Evolutionary conservation across 164 flowering plant species (phyloP), one percentile per base, ranked within the genome.

Genomic region (Pachysandra terminalis): DNA sequence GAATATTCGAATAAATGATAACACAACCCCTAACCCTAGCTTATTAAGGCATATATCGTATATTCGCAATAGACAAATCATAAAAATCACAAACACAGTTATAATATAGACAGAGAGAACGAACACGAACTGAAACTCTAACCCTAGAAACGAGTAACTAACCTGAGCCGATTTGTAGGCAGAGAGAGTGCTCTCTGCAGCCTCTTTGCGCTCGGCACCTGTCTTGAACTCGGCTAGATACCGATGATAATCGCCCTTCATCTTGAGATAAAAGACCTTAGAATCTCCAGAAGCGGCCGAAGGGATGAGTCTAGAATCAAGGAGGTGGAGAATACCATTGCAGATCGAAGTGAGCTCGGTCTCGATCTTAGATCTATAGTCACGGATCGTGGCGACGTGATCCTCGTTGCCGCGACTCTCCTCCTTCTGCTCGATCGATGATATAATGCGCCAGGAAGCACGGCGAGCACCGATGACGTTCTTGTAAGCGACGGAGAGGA

Each of bases 341-440:
- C 80, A 77, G 65, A 73, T 77, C 60, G 35, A 17, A 13, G 80
- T 61, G 15, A 77, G 77, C 69, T 77, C 80, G 21, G 65, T 3
- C 71, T 77, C 80, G 63, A 77, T 73, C 73, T 77, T 73, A 17
- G 77, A 73, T 77, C 80, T 73, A 74, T 77, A 77, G 22, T 35
- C 41, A 9, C 69, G 65, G 66, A 77, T 73, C 52, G 74, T 48
- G 1, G 66, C 65, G 24, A 73, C 80, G 59, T 73, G 80, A 3
- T 51, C 68, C 32, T 77, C 80, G 59, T 77, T 77, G 26, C 80
- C 80, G 41, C 80, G 76, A 61, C 79, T 76, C 70, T 72, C 76
- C 68, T 76, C 79, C 65, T 76, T 76, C 73, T 76, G 79, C 73
- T 76, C 79, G 76, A 76, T 72, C 59, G 79, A 76, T 8, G 79